These are phyloP conservation scores for Azolla pinnata DNA, from an alignment of 75 land plant genomes.

Conservation along the genomic window DNA sequence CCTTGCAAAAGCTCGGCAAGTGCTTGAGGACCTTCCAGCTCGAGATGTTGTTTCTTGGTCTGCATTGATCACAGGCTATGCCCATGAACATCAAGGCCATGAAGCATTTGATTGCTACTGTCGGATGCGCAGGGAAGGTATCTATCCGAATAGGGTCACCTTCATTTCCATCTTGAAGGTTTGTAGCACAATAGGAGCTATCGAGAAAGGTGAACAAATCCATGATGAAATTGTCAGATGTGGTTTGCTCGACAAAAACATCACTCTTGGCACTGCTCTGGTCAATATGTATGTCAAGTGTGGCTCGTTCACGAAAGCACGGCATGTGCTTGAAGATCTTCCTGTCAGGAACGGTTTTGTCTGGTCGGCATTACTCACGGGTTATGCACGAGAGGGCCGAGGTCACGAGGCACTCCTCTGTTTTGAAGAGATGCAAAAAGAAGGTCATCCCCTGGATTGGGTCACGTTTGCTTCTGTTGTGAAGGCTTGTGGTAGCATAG, in stretches of 20 bases:
- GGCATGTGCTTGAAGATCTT: conserved; percentile 16
- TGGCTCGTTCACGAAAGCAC: conserved; percentile 17
- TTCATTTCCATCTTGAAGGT: conserved; percentile 20
- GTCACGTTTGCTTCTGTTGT: conserved; percentile 17
- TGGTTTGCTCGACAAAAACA: conserved; percentile 12
- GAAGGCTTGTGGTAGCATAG: conserved; percentile 18
- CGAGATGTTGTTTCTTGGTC: conserved; percentile 55
- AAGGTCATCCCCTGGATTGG: conserved; percentile 15
- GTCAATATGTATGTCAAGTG: conserved; percentile 28
- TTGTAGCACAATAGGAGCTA: conserved; percentile 10
- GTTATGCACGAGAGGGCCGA: conserved; percentile 12
- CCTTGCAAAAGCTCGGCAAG: conserved; percentile 33
- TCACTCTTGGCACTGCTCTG: conserved; percentile 23
- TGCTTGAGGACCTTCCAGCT: conserved; percentile 34
- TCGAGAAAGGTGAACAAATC: conserved; percentile 13
- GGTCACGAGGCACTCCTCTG: conserved; percentile 12
- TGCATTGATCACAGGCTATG: conserved; percentile 44
- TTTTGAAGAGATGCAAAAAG: conserved; percentile 10
- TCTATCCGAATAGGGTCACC: conserved; percentile 24
- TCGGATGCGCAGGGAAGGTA: conserved; percentile 14
- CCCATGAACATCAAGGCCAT: conserved; percentile 10
- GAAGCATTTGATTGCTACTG: conserved; percentile 20
- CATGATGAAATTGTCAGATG: conserved; percentile 9
- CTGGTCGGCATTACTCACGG: conserved; percentile 28
- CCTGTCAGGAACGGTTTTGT: conserved; percentile 11